Conservation (phyloP, 305 asterid species). For the Solanum chacoense region DNA sequence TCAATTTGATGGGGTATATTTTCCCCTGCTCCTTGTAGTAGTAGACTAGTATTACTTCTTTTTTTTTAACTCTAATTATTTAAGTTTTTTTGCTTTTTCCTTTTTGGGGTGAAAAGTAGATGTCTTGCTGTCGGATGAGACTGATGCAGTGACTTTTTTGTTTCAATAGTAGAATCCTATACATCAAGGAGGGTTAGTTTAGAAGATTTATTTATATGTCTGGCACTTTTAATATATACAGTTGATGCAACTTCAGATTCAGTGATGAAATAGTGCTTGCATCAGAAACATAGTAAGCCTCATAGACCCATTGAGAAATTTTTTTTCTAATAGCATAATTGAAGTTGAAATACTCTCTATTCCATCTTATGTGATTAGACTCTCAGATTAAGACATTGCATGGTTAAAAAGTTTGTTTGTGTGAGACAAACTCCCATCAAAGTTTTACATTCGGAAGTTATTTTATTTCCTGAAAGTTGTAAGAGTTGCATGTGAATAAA, state of each 20-base stretch:
- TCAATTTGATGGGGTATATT: conserved; percentile 83
- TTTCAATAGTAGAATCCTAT: neutral
- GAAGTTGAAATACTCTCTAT: neutral
- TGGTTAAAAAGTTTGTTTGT: neutral
- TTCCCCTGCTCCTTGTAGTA: neutral
- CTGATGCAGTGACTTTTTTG: neutral
- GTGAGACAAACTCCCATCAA: neutral
- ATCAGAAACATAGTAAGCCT: neutral
- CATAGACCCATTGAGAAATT: neutral
- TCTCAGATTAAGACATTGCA: neutral
- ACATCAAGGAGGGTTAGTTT: neutral
- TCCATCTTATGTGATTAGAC: neutral
- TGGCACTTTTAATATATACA: neutral
- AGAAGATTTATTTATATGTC: neutral
- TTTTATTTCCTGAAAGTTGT: neutral
- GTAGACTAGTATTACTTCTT: neutral
- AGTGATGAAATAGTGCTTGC: neutral
- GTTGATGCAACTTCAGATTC: neutral
- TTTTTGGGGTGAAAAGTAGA: conserved; percentile 1
- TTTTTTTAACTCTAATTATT: neutral
- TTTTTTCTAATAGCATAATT: neutral
- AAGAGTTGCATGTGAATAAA: neutral
- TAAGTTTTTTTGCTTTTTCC: neutral
- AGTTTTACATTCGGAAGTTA: neutral
- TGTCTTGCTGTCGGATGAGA: neutral